A percentile compares a stretch with the other conserved stretches of the same genome.
phyloP scores from a whole-genome alignment of 371 early-diverging fungal genomes.

The Mucor velutinosus region DNA sequence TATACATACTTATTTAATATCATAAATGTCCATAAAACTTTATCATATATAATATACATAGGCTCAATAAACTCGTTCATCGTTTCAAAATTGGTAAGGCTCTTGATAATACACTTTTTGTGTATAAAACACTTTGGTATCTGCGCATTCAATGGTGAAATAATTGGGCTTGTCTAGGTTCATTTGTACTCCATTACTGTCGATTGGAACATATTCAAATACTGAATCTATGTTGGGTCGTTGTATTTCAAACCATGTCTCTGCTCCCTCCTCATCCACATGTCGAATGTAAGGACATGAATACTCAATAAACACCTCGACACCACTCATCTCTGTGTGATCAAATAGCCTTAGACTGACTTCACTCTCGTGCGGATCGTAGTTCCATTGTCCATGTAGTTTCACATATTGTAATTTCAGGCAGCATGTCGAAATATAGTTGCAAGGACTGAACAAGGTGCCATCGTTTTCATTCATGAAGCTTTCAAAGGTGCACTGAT shows the following conservation, averaged over 20 bases:
- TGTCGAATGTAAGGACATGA: neutral
- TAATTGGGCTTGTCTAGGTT: neutral
- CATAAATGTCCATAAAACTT: neutral
- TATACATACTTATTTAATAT: neutral
- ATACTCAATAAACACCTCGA: neutral
- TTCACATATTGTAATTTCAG: neutral
- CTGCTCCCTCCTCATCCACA: neutral
- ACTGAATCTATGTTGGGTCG: neutral
- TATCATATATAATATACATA: neutral
- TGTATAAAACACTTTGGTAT: neutral
- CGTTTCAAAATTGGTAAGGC: neutral
- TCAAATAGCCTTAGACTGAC: neutral
- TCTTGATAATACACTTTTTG: constrained; percentile 1
- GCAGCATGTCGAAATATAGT: neutral
- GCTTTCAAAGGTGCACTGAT: neutral
- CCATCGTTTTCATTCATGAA: neutral
- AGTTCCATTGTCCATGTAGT: neutral
- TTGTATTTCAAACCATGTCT: neutral
- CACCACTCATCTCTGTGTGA: neutral
- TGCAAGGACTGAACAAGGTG: neutral
- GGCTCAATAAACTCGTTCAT: neutral
- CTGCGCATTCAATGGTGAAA: neutral
- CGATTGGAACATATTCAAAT: neutral
- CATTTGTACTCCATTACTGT: neutral
- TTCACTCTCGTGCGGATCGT: neutral